Evolutionary conservation across 2,329 filamentous ascomycete genomes (phyloP).

Genomic region (Ophiocordyceps camponoti-rufipedis): DNA sequence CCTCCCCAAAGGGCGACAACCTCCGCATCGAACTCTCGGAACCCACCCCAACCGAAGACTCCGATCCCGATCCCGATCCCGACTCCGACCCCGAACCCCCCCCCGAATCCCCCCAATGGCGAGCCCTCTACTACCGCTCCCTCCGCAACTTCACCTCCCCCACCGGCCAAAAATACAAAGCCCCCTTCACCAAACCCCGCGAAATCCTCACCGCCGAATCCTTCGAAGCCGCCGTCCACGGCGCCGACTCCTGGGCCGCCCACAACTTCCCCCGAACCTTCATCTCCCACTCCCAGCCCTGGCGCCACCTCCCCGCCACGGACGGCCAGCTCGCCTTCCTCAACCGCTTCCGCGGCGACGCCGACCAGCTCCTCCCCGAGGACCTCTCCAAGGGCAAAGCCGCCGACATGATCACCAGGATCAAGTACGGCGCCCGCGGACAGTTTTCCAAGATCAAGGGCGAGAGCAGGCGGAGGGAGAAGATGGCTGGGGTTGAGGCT

Average conservation of each 20-base stretch:
- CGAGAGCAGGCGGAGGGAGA: constrained; percentile 30
- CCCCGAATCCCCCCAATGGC: neutral
- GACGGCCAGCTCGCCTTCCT: constrained; percentile 49
- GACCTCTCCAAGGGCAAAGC: constrained; percentile 65
- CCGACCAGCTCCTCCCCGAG: constrained; percentile 27
- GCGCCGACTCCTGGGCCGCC: constrained; percentile 63
- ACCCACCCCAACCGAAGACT: too few species aligned
- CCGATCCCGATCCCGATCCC: neutral
- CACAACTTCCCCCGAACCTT: constrained; percentile 48
- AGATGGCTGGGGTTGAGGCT: constrained; percentile 16
- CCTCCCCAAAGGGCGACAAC: constrained; percentile 43
- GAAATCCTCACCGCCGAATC: constrained; percentile 46
- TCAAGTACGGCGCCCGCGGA: constrained; percentile 64
- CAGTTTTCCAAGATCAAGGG: constrained; percentile 36
- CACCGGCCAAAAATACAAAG: constrained; percentile 17
- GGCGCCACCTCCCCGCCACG: constrained; percentile 51
- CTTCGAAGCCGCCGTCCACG: constrained; percentile 62
- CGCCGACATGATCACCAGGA: constrained; percentile 79
- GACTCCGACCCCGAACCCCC: neutral
- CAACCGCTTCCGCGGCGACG: constrained; percentile 42
- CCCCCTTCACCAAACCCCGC: constrained; percentile 51
- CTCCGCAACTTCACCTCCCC: constrained; percentile 6
- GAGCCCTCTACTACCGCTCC: constrained; percentile 28
- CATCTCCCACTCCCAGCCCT: constrained; percentile 46
- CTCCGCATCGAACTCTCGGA: constrained; percentile 25